Evolutionary conservation across 148 eudicot genomes (phyloP), one percentile per base, ranked within the genome.

Genomic region (Vaccinium myrtillus): DNA sequence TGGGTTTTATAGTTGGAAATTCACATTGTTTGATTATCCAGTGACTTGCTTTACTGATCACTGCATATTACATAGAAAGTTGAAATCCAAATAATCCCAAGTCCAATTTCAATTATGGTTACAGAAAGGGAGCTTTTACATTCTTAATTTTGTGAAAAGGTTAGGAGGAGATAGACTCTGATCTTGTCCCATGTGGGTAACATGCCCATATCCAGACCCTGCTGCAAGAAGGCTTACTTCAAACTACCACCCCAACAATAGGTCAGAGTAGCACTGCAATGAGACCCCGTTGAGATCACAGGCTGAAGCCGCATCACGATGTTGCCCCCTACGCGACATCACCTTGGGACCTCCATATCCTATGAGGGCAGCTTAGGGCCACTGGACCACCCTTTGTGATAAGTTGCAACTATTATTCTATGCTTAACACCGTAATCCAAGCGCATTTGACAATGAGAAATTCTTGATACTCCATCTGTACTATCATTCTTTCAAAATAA

Each of bases 1-100:
- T 36, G 27, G 54, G 67, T 80, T 69, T 36, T 59, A 27, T 8
- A 80, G 49, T 80, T 80, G 73, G 10, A 69, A 80, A 21, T 58
- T 80, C 30, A 61, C 53, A 12, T 39, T 8, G 58, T 79, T 8
- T 15, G 21, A 78, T 53, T 53, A 19, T 27, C 81, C 19, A 78
- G 61, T 54, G n/a, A 78, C 46, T 12, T 14, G 56, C 46, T 76
- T 75, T 77, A 36, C 58, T 51, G n/a, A 23, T 78, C 48, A 54
- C 65, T 54, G 10, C 13, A 27, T 27, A 16, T 54, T 27, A 19
- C 18, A 0, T 4, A 14, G 19, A 53, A 15, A 77, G 80, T 54
- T 78, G 48, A 53, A 55, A 78, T 54, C 81, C 65, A 21, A 14
- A 30, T 46, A 18, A 30, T 30, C 21, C 19, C 21, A 54, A 55